Conservation (phyloP, 2,329 filamentous ascomycete species). For the Aspergillus brunneoviolaceus region DNA sequence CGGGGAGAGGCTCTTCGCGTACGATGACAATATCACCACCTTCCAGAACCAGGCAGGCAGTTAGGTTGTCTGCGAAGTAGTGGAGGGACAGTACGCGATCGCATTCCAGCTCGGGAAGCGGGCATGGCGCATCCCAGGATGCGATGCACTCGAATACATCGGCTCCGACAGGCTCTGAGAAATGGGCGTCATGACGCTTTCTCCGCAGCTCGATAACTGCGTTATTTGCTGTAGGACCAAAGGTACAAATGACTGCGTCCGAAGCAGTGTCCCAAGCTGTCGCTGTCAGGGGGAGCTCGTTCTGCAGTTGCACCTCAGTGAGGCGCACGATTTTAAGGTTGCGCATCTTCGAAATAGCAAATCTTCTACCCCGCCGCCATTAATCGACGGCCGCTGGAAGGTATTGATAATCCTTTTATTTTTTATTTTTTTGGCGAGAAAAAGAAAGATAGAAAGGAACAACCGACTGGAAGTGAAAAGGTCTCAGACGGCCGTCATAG, state of each 20-base stretch:
- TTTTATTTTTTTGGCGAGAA: neutral
- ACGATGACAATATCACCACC: conserved; percentile 90
- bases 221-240: conserved; percentile 72
- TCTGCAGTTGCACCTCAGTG: conserved; percentile 61
- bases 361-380: conserved; percentile 40
- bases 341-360: conserved; percentile 62
- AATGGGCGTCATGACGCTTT: conserved; percentile 36
- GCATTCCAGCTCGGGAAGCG: conserved; percentile 69
- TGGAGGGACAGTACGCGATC: conserved; percentile 79
- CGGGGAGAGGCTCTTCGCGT: conserved; percentile 65
- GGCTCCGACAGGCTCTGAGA: conserved; percentile 42
- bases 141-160: conserved; percentile 59
- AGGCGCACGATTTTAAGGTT: conserved; percentile 80
- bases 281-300: conserved; percentile 66
- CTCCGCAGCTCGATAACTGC: conserved; percentile 71
- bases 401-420: neutral
- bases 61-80: conserved; percentile 77
- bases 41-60: conserved; percentile 78
- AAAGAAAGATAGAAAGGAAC: conserved; percentile 4
- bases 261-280: conserved; percentile 81
- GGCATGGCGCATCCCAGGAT: conserved; percentile 85
- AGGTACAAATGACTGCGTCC: conserved; percentile 76
- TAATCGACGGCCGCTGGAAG: conserved; percentile 21
- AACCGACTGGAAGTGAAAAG: neutral
- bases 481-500: conserved; percentile 1